Conservation (phyloP, 352 stramenopile genomes). For the Thalassiosira livingstoniorum region DNA sequence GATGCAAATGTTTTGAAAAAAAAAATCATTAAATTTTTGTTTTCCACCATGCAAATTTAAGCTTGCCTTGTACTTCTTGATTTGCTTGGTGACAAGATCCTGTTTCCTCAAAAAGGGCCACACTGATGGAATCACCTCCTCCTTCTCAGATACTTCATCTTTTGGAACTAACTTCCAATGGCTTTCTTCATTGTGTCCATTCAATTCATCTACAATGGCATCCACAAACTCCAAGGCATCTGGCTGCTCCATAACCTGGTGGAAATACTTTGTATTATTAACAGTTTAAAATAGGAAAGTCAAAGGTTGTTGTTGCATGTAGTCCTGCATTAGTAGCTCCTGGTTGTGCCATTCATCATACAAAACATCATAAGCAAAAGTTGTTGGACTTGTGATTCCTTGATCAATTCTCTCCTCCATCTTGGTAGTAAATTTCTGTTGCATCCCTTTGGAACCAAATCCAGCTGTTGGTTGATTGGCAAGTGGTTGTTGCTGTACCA, state of each 20-base stretch:
- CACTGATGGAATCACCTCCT: constrained; percentile 49
- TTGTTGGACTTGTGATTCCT: neutral
- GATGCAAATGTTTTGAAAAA: constrained; percentile 42
- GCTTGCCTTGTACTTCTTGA: too few relatives aligned
- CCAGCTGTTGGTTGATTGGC: too few relatives aligned
- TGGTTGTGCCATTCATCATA: constrained; percentile 1
- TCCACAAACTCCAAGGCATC: constrained; percentile 48
- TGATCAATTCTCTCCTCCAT: neutral
- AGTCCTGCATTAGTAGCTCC: constrained; percentile 20
- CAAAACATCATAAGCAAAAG: too few relatives aligned
- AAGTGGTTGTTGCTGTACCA: too few relatives aligned
- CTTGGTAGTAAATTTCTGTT: neutral
- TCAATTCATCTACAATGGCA: constrained; percentile 52
- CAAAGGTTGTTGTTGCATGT: constrained; percentile 29
- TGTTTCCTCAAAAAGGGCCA: constrained; percentile 67
- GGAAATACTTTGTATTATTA: constrained; percentile 60
- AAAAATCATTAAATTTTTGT: neutral
- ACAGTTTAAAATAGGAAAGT: constrained; percentile 13
- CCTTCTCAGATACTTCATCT: constrained; percentile 17
- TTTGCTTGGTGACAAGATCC: constrained; percentile 28
- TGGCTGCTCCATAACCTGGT: constrained; percentile 54
- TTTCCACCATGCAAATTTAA: constrained; percentile 35
- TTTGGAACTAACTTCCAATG: constrained; percentile 14
- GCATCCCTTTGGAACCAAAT: neutral
- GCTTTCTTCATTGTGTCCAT: constrained; percentile 25